Percentiles rank a stretch among this genome's conserved stretches.
Evolutionary conservation across 495 filamentous ascomycete genomes (phyloP).

Genomic region (Talaromyces liani): DNA sequence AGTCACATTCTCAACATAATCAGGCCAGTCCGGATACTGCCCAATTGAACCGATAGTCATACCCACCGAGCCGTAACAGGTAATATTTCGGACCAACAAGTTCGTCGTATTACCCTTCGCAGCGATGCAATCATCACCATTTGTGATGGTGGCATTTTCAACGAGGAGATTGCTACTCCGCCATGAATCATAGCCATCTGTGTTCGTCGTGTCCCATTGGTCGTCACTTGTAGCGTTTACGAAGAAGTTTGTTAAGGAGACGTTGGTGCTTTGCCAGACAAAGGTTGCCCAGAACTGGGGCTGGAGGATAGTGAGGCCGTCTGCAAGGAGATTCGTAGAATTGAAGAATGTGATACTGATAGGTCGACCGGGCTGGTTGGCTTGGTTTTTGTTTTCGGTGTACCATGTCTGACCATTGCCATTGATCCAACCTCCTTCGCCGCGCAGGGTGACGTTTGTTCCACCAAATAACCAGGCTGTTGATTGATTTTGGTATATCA

Average conservation of each 20-base stretch:
- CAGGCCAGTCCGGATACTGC: conserved; percentile 25
- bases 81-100: conserved; percentile 25
- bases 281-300: conserved; percentile 41
- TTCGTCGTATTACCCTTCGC: conserved; percentile 35
- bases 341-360: conserved; percentile 33
- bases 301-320: conserved; percentile 28
- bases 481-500: conserved; percentile 42
- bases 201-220: conserved; percentile 27
- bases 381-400: conserved; percentile 19
- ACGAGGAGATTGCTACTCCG: conserved; percentile 24
- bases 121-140: conserved; percentile 30
- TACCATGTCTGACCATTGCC: conserved; percentile 45
- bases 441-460: conserved; percentile 28
- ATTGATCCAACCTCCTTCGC: conserved; percentile 36
- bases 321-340: conserved; percentile 25
- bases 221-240: conserved; percentile 32
- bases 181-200: conserved; percentile 33
- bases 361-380: conserved; percentile 38
- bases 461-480: conserved; percentile 39
- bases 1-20: conserved; percentile 24
- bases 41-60: conserved; percentile 39
- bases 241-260: conserved; percentile 32
- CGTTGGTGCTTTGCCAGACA: conserved; percentile 27
- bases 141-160: conserved; percentile 24
- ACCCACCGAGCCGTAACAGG: conserved; percentile 20